Percentiles rank a stretch among this genome's conserved stretches.
Evolutionary conservation across 148 eudicot genomes (phyloP).

Genomic region (Camellia sinensis): DNA sequence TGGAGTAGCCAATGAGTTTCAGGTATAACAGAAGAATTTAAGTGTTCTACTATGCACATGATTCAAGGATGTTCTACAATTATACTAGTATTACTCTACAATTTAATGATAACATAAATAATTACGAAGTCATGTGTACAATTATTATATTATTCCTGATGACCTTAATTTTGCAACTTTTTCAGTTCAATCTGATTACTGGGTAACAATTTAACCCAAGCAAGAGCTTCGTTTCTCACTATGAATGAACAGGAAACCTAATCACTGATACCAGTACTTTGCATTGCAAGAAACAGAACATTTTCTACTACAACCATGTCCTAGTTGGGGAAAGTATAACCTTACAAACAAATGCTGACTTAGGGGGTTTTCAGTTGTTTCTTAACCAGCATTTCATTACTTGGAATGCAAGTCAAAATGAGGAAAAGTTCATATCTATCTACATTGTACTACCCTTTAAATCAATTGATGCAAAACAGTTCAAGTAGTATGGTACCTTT

Average conservation of each 20-base stretch:
- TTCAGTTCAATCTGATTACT: background rate
- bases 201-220: background rate
- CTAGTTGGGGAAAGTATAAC: background rate
- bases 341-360: background rate
- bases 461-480: background rate
- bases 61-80: background rate
- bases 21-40: background rate
- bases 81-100: background rate
- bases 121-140: background rate
- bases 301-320: background rate
- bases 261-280: no score
- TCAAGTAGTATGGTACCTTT: conserved; percentile 51
- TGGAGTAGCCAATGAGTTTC: background rate
- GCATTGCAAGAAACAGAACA: background rate
- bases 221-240: background rate
- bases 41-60: background rate
- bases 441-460: background rate
- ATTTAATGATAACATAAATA: background rate
- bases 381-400: background rate
- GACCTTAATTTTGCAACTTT: background rate
- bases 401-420: conserved; percentile 12
- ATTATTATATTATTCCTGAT: background rate
- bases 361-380: background rate
- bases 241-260: background rate
- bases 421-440: background rate